Base-by-base conservation (phyloP, 2,329 filamentous ascomycete species). In the Aspergillus neotritici region DNA sequence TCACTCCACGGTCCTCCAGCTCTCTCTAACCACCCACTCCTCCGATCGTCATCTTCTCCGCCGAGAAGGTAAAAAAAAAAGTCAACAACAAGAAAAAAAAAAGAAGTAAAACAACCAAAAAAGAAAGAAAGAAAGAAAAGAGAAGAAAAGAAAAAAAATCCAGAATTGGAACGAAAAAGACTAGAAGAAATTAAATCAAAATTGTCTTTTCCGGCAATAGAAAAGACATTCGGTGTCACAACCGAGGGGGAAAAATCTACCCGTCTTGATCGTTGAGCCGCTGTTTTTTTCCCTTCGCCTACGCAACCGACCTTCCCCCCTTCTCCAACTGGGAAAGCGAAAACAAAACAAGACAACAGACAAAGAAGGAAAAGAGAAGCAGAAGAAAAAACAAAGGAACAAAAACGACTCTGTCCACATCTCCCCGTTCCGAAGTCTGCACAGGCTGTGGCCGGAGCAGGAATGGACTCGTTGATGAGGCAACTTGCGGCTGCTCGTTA, bases 381-480 rank as follows among this genome's bases (percentile, higher is more conserved):
- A 25, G 17, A 21, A 2, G 9, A 25, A 25, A 2, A 25, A 25
- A 25, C 21, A 25, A 3, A 8, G 21, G 21, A 25, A 25, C 21
- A 3, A 25, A 9, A 25, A 2, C 21, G 21, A 25, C 21, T 25
- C 21, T 4, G 21, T 25, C 21, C 21, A 8, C 21, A n/a, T 33
- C 11, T 31, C n/a, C 37, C 40, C 17, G 34, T 44, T 45, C 38
- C 47, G 47, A 45, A 43, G 46, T 52, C 43, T 50, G 32, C 44
- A 55, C 31, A 50, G 61, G 51, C 48, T 57, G 51, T 53, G 52
- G 48, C 46, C 42, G 44, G 54, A 51, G 59, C 51, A 62, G 62
- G 62, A 63, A 65, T 65, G 61, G 60, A 64, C 53, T 57, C 60
- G 58, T 50, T 54, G 52, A 55, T 63, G 55, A 62, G 57, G 52